These are phyloP conservation scores for Hymenoscyphus repandus DNA, from an alignment of 2,329 filamentous ascomycete species.

Conservation along the genomic window DNA sequence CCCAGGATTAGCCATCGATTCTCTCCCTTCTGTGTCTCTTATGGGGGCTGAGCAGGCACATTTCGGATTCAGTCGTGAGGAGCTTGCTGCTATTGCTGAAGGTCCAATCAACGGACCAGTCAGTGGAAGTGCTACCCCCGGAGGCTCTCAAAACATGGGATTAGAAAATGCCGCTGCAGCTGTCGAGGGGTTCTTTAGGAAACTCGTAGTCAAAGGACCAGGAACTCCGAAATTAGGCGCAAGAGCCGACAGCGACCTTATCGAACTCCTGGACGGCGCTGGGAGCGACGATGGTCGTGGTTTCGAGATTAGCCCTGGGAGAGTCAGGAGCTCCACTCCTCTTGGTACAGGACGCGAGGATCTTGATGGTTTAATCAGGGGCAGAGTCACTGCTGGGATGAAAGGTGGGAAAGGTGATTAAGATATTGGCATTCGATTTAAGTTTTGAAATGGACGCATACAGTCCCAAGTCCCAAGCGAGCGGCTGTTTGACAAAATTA, in stretches of 20 bases:
- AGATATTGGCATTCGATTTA: neutral
- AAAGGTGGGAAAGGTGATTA: constrained; percentile 26
- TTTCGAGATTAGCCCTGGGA: constrained; percentile 25
- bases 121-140: constrained; percentile 35
- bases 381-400: constrained; percentile 11
- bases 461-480: neutral
- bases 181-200: constrained; percentile 86
- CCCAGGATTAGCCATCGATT: constrained; percentile 69
- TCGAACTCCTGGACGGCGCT: constrained; percentile 63
- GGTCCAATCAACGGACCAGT: constrained; percentile 19
- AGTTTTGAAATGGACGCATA: neutral
- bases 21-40: constrained; percentile 60
- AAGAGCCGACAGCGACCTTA: constrained; percentile 54
- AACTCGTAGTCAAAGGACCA: constrained; percentile 64
- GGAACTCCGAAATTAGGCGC: constrained; percentile 40
- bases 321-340: constrained; percentile 14
- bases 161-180: constrained; percentile 82
- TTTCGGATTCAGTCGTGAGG: constrained; percentile 41
- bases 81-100: constrained; percentile 40
- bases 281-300: constrained; percentile 48
- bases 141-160: constrained; percentile 41
- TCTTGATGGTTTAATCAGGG: constrained; percentile 15
- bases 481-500: neutral
- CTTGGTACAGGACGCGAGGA: constrained; percentile 23
- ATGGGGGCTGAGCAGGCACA: constrained; percentile 56